These are phyloP conservation scores for Fusarium solani-melongenae DNA, from an alignment of 2,329 filamentous ascomycete species.

Conservation along the genomic window DNA sequence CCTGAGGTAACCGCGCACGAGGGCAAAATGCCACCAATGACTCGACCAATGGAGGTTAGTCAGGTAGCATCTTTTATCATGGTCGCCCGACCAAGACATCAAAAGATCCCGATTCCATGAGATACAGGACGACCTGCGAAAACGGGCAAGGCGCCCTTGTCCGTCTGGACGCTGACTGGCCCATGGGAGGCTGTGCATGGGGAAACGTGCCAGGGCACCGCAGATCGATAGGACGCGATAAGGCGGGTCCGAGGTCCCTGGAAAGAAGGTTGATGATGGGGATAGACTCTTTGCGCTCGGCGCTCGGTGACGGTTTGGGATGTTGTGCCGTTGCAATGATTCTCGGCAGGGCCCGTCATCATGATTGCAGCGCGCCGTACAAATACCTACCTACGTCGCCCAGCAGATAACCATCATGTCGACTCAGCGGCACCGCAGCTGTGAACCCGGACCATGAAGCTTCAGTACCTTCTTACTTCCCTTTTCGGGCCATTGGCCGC, in stretches of 20 bases:
- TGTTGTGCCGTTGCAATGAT: conserved; percentile 8
- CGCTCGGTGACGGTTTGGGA: conserved; percentile 33
- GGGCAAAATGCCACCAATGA: conserved; percentile 4
- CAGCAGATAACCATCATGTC: conserved; percentile 2
- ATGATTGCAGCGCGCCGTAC: conserved; percentile 13
- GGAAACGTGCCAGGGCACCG: conserved; percentile 41
- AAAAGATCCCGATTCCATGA: conserved; percentile 16
- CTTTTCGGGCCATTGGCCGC: conserved; percentile 39
- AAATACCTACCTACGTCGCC: conserved; percentile 22
- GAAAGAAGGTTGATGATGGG: conserved; percentile 13
- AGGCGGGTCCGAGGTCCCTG: conserved; percentile 4
- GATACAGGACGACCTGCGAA: conserved; percentile 41
- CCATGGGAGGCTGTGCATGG: conserved; percentile 34
- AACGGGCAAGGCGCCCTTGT: conserved; percentile 35
- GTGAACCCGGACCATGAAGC: conserved; percentile 45
- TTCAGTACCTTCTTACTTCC: conserved; percentile 43
- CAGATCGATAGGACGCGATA: conserved; percentile 41
- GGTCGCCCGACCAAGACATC: conserved; percentile 11
- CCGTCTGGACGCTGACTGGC: conserved; percentile 22
- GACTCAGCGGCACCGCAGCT: neutral
- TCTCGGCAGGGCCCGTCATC: conserved; percentile 7
- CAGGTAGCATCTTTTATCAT: conserved; percentile 2
- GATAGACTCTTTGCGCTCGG: neutral
- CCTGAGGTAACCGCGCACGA: conserved; percentile 28
- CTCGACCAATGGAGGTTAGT: conserved; percentile 12